These are phyloP conservation scores for Pythium apleroticum DNA, from an alignment of 352 stramenopile genomes.

Conservation along the genomic window DNA sequence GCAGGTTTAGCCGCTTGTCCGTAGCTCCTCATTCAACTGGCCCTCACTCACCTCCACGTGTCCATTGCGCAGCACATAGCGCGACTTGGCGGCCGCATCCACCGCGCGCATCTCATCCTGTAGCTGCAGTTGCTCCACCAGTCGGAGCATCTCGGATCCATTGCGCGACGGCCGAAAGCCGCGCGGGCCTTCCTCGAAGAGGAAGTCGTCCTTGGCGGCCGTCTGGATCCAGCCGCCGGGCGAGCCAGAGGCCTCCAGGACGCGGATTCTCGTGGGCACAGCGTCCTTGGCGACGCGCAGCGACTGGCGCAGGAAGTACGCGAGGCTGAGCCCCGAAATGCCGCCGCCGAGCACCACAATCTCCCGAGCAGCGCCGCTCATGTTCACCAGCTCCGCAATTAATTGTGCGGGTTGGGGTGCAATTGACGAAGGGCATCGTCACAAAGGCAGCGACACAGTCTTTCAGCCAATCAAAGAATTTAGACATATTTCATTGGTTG, in stretches of 20 bases:
- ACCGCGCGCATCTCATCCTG: slow-evolving; percentile 65
- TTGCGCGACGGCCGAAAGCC: slow-evolving; percentile 86
- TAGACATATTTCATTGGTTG: background rate
- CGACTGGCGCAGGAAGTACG: slow-evolving; percentile 70
- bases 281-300: slow-evolving; percentile 26
- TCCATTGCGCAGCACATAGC: slow-evolving; percentile 77
- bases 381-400: background rate
- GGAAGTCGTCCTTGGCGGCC: slow-evolving; percentile 47
- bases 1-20: background rate
- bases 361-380: slow-evolving; percentile 32
- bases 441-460: background rate
- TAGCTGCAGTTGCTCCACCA: slow-evolving; percentile 78
- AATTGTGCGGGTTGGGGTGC: background rate
- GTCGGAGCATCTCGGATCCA: slow-evolving; percentile 78
- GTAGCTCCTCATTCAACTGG: background rate
- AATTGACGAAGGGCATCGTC: slow-evolving; percentile 4
- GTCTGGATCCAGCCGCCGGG: slow-evolving; percentile 75
- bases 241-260: slow-evolving; percentile 58
- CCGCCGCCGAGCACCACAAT: slow-evolving; percentile 83
- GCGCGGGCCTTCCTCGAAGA: slow-evolving; percentile 84
- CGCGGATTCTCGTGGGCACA: slow-evolving; percentile 50
- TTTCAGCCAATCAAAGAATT: slow-evolving; percentile 1
- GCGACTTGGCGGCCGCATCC: slow-evolving; percentile 52
- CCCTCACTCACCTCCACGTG: slow-evolving; percentile 47
- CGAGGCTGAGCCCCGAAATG: slow-evolving; percentile 76